A percentile compares a stretch with the other conserved stretches of the same genome.
Evolutionary conservation across 257 asterid genomes (phyloP).

Genomic region (Capsicum pubescens): DNA sequence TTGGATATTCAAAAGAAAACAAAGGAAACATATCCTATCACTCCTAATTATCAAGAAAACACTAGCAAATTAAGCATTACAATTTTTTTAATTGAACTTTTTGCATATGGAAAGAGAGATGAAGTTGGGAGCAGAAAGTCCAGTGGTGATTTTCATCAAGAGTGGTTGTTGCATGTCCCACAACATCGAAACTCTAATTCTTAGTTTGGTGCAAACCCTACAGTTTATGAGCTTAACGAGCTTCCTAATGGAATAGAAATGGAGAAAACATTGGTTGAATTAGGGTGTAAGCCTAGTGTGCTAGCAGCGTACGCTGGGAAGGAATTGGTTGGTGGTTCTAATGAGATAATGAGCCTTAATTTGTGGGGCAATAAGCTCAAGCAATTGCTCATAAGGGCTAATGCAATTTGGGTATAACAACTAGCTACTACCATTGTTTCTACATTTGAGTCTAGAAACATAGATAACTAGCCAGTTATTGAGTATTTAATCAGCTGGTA

Average conservation of each 20-base stretch:
- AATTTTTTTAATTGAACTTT: neutral
- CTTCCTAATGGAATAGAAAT: constrained; percentile 47
- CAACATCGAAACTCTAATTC: constrained; percentile 44
- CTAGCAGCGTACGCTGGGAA: constrained; percentile 67
- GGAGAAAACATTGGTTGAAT: constrained; percentile 48
- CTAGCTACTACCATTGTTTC: neutral
- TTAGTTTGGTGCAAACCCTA: constrained; percentile 57
- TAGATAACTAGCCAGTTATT: too few species aligned
- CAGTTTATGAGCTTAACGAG: constrained; percentile 49
- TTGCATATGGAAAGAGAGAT: constrained; percentile 44
- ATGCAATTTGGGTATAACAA: constrained; percentile 61
- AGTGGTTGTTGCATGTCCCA: constrained; percentile 61
- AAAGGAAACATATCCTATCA: neutral
- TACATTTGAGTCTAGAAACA: too few species aligned
- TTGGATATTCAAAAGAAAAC: neutral
- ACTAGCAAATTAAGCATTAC: too few species aligned
- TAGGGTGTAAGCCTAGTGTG: constrained; percentile 58
- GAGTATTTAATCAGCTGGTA: too few species aligned
- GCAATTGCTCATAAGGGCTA: constrained; percentile 59
- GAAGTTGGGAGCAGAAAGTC: constrained; percentile 46
- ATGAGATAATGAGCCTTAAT: constrained; percentile 67
- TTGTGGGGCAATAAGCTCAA: constrained; percentile 50
- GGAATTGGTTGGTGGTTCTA: constrained; percentile 60
- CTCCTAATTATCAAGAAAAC: too few species aligned
- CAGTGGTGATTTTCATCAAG: constrained; percentile 69